phyloP scores from a whole-genome alignment of 805 yeast genomes.

The Hemisphaericaspora nanyangensis region DNA sequence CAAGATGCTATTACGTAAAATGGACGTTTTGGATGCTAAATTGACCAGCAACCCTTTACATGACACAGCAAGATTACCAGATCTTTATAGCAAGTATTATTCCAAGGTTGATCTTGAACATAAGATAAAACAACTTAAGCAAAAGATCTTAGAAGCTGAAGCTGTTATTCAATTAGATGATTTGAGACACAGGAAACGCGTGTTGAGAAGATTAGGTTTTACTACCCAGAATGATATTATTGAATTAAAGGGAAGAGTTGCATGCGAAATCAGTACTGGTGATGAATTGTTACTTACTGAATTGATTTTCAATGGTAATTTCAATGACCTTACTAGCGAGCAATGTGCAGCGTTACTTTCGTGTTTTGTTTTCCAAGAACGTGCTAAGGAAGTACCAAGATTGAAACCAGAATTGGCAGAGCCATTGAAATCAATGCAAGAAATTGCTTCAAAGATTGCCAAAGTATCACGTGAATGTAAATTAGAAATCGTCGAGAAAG shows the following conservation, averaged over 20 bases:
- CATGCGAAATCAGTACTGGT: slow-evolving; percentile 93
- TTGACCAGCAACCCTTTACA: slow-evolving; percentile 65
- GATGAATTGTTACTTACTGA: slow-evolving; percentile 85
- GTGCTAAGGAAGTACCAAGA: slow-evolving; percentile 84
- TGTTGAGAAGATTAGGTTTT: slow-evolving; percentile 86
- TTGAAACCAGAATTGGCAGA: slow-evolving; percentile 88
- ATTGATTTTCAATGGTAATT: slow-evolving; percentile 90
- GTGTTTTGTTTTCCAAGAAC: slow-evolving; percentile 95
- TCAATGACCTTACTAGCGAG: slow-evolving; percentile 81
- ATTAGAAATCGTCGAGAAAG: slow-evolving; percentile 85
- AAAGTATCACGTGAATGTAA: slow-evolving; percentile 86
- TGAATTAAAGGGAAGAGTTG: slow-evolving; percentile 95
- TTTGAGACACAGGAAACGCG: slow-evolving; percentile 87
- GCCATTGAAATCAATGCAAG: slow-evolving; percentile 83
- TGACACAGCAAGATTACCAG: slow-evolving; percentile 56
- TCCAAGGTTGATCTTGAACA: slow-evolving; percentile 59
- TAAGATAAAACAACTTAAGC: slow-evolving; percentile 56
- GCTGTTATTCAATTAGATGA: slow-evolving; percentile 94
- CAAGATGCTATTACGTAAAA: slow-evolving; percentile 63
- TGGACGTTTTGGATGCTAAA: slow-evolving; percentile 78
- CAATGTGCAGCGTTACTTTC: slow-evolving; percentile 91
- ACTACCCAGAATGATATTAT: slow-evolving; percentile 84
- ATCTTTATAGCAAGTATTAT: slow-evolving; percentile 61
- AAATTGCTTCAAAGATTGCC: slow-evolving; percentile 88
- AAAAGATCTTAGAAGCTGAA: slow-evolving; percentile 75